Evolutionary conservation across 2,329 filamentous ascomycete genomes (phyloP).

Genomic region (Trichoderma sp.): DNA sequence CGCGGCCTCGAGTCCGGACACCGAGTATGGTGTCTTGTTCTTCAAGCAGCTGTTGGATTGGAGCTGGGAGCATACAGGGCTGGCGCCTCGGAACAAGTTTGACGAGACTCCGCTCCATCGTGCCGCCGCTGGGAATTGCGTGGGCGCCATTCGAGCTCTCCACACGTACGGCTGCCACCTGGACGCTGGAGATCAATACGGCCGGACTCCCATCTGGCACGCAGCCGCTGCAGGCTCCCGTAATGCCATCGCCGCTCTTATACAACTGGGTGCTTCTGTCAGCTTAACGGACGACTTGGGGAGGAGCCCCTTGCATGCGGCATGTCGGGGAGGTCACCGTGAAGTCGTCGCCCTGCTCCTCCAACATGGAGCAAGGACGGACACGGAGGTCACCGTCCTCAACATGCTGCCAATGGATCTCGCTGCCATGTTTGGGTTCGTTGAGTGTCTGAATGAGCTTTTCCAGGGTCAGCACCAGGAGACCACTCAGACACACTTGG

Average conservation of each 20-base stretch:
- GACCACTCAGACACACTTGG: neutral
- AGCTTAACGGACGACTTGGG: constrained; percentile 18
- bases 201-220: constrained; percentile 23
- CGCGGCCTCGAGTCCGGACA: constrained; percentile 13
- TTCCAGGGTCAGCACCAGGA: neutral
- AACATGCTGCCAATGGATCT: constrained; percentile 23
- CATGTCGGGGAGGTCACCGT: constrained; percentile 19
- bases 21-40: neutral
- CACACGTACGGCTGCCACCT: neutral
- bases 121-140: constrained; percentile 15
- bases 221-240: constrained; percentile 19
- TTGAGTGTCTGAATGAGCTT: constrained; percentile 5
- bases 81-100: constrained; percentile 7
- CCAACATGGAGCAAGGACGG: neutral
- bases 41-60: constrained; percentile 9
- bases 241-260: neutral
- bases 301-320: constrained; percentile 23
- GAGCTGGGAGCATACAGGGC: neutral
- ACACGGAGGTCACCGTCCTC: constrained; percentile 5
- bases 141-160: neutral
- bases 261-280: neutral
- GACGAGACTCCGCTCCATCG: constrained; percentile 27
- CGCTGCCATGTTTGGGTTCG: constrained; percentile 24
- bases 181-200: constrained; percentile 8
- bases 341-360: constrained; percentile 15